A percentile compares a stretch with the other conserved stretches of the same genome.
These are phyloP conservation scores for Fusarium ramigenum DNA, from an alignment of 2,329 filamentous ascomycete species.

Conservation along the genomic window DNA sequence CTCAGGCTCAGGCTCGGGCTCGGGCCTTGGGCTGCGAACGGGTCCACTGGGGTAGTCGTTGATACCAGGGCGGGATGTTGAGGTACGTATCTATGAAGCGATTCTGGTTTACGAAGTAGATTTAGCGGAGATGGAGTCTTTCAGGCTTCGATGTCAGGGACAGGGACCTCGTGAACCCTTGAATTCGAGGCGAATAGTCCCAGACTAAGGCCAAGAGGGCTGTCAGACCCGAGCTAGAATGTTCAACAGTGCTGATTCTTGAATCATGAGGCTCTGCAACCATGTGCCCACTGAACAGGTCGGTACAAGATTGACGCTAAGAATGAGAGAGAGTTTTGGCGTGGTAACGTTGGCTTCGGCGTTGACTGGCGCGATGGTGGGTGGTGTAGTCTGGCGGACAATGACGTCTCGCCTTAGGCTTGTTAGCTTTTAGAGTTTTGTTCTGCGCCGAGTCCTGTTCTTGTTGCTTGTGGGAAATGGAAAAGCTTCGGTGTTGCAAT, in stretches of 20 bases:
- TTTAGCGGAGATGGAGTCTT: conserved; percentile 21
- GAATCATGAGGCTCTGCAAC: conserved; percentile 42
- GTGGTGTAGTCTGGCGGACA: conserved; percentile 20
- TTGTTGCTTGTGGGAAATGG: conserved; percentile 35
- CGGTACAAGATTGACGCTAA: conserved; percentile 2
- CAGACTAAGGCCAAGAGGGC: conserved; percentile 7
- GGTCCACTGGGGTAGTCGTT: conserved; percentile 13
- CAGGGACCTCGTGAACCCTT: conserved; percentile 31
- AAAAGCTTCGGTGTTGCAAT: neutral
- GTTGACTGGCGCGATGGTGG: conserved; percentile 1
- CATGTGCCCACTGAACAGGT: conserved; percentile 1
- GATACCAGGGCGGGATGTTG: neutral
- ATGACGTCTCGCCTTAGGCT: conserved; percentile 37
- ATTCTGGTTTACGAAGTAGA: neutral
- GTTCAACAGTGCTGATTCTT: conserved; percentile 19
- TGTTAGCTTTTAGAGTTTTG: neutral
- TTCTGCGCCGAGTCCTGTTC: conserved; percentile 22
- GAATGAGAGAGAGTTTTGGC: neutral
- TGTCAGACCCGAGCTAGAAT: conserved; percentile 25
- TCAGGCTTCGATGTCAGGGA: conserved; percentile 23
- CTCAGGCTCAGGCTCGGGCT: conserved; percentile 1
- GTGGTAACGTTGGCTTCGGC: conserved; percentile 24
- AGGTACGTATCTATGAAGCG: neutral
- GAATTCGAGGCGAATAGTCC: conserved; percentile 18
- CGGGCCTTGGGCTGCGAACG: conserved; percentile 27